Base-by-base conservation (phyloP, 2,329 filamentous ascomycete genomes). In the Aspergillus brunneoviolaceus region DNA sequence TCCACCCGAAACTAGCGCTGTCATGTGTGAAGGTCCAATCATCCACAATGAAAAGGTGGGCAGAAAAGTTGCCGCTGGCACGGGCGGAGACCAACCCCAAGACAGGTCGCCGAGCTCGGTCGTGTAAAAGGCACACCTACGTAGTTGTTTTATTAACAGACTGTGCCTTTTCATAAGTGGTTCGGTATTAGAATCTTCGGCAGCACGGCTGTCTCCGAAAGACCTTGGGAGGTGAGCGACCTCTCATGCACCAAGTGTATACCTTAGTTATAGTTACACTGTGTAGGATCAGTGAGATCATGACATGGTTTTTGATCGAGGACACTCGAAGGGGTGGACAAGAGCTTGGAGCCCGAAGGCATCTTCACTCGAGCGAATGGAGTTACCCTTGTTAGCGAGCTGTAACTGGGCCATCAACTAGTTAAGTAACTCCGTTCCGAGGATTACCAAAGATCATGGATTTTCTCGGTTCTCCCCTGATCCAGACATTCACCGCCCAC, bases 1-100 rank as follows among this genome's bases (percentile, higher is more conserved):
- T 57, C 62, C 58, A 59, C 59, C 53, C 55, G 56, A 45, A 19
- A 16, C 51, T 56, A 60, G 60, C 58, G 59, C 64, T 66, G 64
- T 64, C 64, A 64, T 60, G 58, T 52, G 49, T 45, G 29, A 12
- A 25, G 31, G 51, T 29, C 59, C 56, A 61, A 62, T 57, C 52
- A 54, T 42, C 25, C 47, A 49, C 42, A 45, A 51, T 49, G 39
- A 57, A 49, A 58, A 11, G 33, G 51, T 45, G 53, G 53, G 9
- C 31, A 45, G 16, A 45, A 16, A 45, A 45, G 5, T 45, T 45
- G 39, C 39, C 39, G 51, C 51, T 59, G 60, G 62, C 58, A 55
- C 50, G 48, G 56, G 58, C 60, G 60, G 62, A 62, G 58, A 39
- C 45, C 33, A 51, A 51, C 5, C 39, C 27, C 27, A 29, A 48